A percentile compares a stretch with the other conserved stretches of the same genome.
Conservation (phyloP, 1,284 basidiomycete genomes). For the Irpex sp. region DNA sequence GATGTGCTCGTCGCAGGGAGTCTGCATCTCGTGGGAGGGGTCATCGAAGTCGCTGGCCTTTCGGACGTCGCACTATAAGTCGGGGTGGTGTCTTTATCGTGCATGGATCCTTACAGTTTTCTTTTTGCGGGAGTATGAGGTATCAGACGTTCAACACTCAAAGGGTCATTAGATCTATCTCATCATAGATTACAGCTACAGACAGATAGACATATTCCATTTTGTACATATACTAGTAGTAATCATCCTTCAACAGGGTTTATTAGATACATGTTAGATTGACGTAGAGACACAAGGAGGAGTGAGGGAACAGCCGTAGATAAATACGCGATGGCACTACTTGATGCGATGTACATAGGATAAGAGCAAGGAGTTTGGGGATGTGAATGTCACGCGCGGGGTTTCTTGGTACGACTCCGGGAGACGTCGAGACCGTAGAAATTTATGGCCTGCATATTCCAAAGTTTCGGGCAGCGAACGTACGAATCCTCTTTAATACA, state of each 20-base stretch:
- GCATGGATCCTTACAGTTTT: no score
- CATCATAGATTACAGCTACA: neutral
- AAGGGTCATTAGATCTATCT: neutral
- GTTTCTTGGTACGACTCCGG: slow-evolving; percentile 21
- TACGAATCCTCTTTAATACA: no score
- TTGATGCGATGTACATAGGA: no score
- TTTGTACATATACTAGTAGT: slow-evolving; percentile 7
- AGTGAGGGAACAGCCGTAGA: neutral
- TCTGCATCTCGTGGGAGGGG: slow-evolving; percentile 91
- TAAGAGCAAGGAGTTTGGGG: no score
- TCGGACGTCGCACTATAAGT: slow-evolving; percentile 52
- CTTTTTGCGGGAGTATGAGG: no score
- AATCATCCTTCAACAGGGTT: slow-evolving; percentile 6
- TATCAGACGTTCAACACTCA: no score
- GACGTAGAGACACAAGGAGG: neutral
- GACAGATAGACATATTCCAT: slow-evolving; percentile 5
- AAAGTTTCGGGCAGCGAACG: no score
- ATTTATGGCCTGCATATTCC: slow-evolving; percentile 44
- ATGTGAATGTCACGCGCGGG: slow-evolving; percentile 1
- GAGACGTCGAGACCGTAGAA: slow-evolving; percentile 39
- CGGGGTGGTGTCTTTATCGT: no score
- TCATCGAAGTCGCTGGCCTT: slow-evolving; percentile 86
- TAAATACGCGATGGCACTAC: no score
- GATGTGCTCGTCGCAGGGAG: slow-evolving; percentile 89
- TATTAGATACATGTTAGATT: neutral